A percentile compares a stretch with the other conserved stretches of the same genome.
Evolutionary conservation across 306 rosid species (phyloP).

Genomic region (Casuarina glauca): DNA sequence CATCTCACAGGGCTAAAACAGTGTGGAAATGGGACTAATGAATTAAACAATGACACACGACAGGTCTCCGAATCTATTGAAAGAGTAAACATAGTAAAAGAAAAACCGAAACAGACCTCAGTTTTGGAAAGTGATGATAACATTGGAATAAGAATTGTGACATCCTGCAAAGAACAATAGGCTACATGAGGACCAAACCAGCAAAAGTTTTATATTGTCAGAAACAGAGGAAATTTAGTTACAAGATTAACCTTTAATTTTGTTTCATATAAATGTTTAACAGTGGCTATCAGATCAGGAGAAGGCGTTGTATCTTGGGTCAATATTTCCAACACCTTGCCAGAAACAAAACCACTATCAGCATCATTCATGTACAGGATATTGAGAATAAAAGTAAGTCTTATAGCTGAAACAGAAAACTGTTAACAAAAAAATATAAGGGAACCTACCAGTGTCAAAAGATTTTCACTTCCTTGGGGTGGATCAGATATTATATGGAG

Average conservation of each 20-base stretch:
- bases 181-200: conserved; percentile 29
- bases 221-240: conserved; percentile 23
- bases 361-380: conserved; percentile 5
- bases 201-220: conserved; percentile 7
- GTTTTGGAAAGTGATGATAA: conserved; percentile 80
- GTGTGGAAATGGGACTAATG: background rate
- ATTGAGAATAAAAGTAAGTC: conserved; percentile 16
- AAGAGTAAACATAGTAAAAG: conserved; percentile 13
- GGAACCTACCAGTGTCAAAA: conserved; percentile 69
- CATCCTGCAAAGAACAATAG: conserved; percentile 67
- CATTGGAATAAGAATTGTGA: conserved; percentile 94
- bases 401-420: conserved; percentile 12
- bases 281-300: conserved; percentile 79
- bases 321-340: conserved; percentile 87
- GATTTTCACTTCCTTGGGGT: conserved; percentile 98
- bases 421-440: conserved; percentile 22
- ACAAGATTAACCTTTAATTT: conserved; percentile 67
- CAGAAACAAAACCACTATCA: conserved; percentile 31
- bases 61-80: background rate
- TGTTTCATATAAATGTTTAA: conserved; percentile 88
- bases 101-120: conserved; percentile 55
- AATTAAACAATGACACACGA: too few species aligned
- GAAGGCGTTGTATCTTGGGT: conserved; percentile 82
- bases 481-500: conserved; percentile 89
- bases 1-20: background rate